Conservation (phyloP, 2,329 filamentous ascomycete genomes). For the Xylaria sp. region DNA sequence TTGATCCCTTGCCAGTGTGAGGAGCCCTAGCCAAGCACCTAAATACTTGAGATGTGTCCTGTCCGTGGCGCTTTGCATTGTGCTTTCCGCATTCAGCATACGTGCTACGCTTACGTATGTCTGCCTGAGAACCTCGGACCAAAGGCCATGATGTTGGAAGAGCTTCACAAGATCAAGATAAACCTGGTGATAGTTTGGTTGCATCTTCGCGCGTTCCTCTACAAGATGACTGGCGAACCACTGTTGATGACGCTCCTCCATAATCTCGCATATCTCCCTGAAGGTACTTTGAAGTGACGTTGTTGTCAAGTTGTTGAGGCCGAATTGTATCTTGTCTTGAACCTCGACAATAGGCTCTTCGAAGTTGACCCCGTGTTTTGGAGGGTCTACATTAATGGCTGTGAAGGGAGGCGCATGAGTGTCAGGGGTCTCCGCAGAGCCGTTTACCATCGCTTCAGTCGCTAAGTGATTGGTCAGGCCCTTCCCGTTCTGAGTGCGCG, state of each 20-base stretch:
- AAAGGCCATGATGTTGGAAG: constrained; percentile 81
- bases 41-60: constrained; percentile 91
- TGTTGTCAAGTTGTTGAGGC: constrained; percentile 95
- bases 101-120: constrained; percentile 88
- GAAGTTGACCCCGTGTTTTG: constrained; percentile 70
- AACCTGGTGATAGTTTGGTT: constrained; percentile 94
- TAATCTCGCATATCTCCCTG: constrained; percentile 78
- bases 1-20: constrained; percentile 92
- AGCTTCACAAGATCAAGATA: constrained; percentile 90
- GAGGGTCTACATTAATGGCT: constrained; percentile 80
- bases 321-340: constrained; percentile 94
- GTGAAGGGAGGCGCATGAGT: constrained; percentile 76
- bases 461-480: constrained; percentile 51
- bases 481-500: constrained; percentile 65
- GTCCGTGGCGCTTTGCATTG: constrained; percentile 84
- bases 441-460: constrained; percentile 72
- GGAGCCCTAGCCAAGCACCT: constrained; percentile 89
- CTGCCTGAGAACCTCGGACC: constrained; percentile 90
- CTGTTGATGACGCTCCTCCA: constrained; percentile 85
- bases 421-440: constrained; percentile 74
- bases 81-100: constrained; percentile 89
- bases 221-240: constrained; percentile 98
- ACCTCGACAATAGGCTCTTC: constrained; percentile 86
- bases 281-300: constrained; percentile 87
- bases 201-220: constrained; percentile 94